Base-by-base conservation (phyloP, 208 protist species). In the Leishmania tropica region DNA sequence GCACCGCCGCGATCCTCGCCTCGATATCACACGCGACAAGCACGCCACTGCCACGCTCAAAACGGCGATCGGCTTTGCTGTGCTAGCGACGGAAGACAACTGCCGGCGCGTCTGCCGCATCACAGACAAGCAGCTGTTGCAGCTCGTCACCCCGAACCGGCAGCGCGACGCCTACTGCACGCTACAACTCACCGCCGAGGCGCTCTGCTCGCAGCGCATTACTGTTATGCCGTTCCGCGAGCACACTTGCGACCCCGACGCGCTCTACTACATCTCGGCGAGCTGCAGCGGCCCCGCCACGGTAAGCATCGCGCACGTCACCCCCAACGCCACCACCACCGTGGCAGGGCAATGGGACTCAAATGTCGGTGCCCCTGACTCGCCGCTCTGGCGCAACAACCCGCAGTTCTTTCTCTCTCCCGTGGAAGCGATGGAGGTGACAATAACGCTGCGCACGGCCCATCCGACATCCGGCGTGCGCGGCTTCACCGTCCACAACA, bases 361-460 rank as follows among this genome's bases (percentile, higher is more conserved):
- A 3, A 90, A 79, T 5, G 85, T 87, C 2, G 93, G 96, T 24
- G 56, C 84, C 2, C 94, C 96, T 6, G 71, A 62, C 24, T 89
- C 80, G 35, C 77, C 79, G 67, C 90, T 81, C 45, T 98, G 96
- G 94, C 88, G 96, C 81, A 86, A 96, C 84, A 97, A 97, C 88
- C 90, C 85, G 56, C 93, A 97, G 87, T 97, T 90, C 80, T 92
- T 96, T 74, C 81, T 98, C 45, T 96, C 90, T 72, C 90, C 92
- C 5, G 85, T 81, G 75, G 90, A 95, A 78, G 84, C 83, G n/a
- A 93, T 86, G 54, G 88, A 91, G 35, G 85, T 97, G 54, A 92
- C 89, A 19, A 67, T 97, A 47, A 85, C 86, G 47, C 80, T 97
- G 21, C 40, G 64, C 81, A 45, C 73, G 47, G 5, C 28, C 78